Conservation (phyloP, 1,284 basidiomycete species). For the Dichomitus squalens region DNA sequence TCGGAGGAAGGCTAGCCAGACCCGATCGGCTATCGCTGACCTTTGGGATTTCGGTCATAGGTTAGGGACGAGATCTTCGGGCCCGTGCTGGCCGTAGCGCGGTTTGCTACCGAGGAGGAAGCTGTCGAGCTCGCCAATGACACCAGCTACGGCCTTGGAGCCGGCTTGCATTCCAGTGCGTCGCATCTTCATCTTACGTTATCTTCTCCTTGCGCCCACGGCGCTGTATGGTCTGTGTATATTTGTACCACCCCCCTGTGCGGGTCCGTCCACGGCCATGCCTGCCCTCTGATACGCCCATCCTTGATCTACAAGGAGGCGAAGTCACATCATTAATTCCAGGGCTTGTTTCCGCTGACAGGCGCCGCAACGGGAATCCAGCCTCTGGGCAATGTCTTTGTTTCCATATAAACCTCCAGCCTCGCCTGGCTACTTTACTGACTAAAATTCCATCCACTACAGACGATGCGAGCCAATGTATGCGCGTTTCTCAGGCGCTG, state of each 20-base stretch:
- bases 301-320: not conserved
- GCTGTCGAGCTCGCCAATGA: constrained; percentile 81
- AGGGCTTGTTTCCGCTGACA: not conserved
- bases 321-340: not conserved
- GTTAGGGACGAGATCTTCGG: constrained; percentile 89
- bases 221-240: not conserved
- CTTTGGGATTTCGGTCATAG: constrained; percentile 35
- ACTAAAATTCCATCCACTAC: not conserved
- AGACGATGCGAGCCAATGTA: constrained; percentile 87
- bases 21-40: not conserved
- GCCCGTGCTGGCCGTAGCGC: constrained; percentile 77
- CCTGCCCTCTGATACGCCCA: not conserved
- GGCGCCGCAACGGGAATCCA: too few species aligned
- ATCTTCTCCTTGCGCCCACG: not conserved
- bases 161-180: constrained; percentile 86
- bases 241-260: not conserved
- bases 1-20: not conserved
- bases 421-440: not conserved
- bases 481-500: constrained; percentile 79
- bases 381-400: not conserved
- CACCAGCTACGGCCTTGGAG: constrained; percentile 86
- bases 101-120: constrained; percentile 81
- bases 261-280: not conserved
- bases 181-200: constrained; percentile 6
- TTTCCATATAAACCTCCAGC: not conserved